Conservation (phyloP, 148 eudicot genomes). For the Euryodendron excelsum region DNA sequence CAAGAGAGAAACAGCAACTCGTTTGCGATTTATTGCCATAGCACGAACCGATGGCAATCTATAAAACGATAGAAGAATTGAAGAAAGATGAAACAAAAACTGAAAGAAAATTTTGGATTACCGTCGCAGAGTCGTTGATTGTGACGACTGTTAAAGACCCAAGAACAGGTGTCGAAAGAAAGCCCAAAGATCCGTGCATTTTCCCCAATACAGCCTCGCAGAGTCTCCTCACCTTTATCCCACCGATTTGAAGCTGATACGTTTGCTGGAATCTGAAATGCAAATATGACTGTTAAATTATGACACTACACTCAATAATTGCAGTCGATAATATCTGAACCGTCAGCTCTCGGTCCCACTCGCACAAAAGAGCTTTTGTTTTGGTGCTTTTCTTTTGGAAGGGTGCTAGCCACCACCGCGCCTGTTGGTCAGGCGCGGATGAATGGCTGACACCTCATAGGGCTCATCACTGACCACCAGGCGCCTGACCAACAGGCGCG, state of each 20-base stretch:
- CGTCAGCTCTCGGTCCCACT: background rate
- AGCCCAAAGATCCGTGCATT: slow-evolving; percentile 26
- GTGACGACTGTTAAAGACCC: slow-evolving; percentile 16
- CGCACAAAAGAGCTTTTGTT: background rate
- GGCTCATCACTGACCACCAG: too few species aligned
- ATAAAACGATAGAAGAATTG: background rate
- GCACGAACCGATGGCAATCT: background rate
- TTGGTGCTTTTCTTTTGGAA: too few species aligned
- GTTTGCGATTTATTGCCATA: background rate
- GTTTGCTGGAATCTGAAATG: background rate
- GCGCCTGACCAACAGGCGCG: too few species aligned
- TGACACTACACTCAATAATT: too few species aligned
- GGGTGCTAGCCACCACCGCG: too few species aligned
- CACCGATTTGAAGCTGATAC: too few species aligned
- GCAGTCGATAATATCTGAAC: background rate
- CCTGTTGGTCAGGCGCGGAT: too few species aligned
- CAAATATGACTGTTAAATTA: too few species aligned
- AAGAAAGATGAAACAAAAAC: background rate
- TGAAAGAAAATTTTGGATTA: background rate
- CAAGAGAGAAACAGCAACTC: background rate
- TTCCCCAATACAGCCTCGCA: background rate
- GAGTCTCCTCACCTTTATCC: too few species aligned
- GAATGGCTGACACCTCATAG: too few species aligned
- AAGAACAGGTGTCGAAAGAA: slow-evolving; percentile 16
- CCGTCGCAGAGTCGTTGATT: slow-evolving; percentile 13